Base-by-base conservation (phyloP, 306 rosid genomes). In the Hylodesmum podocarpum region DNA sequence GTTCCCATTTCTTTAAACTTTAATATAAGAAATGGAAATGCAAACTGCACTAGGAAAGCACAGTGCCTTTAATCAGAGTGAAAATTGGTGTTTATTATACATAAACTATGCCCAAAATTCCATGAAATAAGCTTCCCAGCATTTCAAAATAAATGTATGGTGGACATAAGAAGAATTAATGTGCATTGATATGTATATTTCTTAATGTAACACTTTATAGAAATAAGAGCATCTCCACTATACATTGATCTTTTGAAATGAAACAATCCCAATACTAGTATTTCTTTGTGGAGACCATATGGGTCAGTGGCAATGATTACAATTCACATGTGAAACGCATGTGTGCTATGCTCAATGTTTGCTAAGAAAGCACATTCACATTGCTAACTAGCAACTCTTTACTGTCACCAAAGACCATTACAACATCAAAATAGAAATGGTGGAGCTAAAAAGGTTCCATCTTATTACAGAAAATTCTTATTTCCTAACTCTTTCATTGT, bases 141-240 rank as follows among this genome's bases (percentile, higher is more conserved):
- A 75, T 58, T 41, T 59, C 11, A 24, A 51, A 4, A 16, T 46
- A 51, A 12, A 73, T 15, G 0, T 51, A 54, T 34, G 47, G 69
- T 41, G 18, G 43, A 8, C 5, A 43, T 16, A 39, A 21, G 62
- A 36, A 75, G 31, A 46, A n/a, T n/a, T n/a, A n/a, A 64, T 76
- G 59, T 15, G 73, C 34, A 3, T 36, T 33, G 11, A 21, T 11
- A 41, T 25, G 39, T 25, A 9, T 25, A 61, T 36, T 61, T 29
- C 0, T 66, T 40, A 24, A 8, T 53, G 27, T 43, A 6, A n/a
- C 3, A 64, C 72, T 63, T 61, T 21, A 3, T 27, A 54, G 76
- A 72, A 47, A 28, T n/a, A 28, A 41, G 65, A 80, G 75, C 9
- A 22, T 53, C n/a, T 10, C 79, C 83, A 72, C 79, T 22, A 40